These are phyloP conservation scores for Sphaerobolus stellatus DNA, from an alignment of 1,284 basidiomycete genomes.

Conservation along the genomic window DNA sequence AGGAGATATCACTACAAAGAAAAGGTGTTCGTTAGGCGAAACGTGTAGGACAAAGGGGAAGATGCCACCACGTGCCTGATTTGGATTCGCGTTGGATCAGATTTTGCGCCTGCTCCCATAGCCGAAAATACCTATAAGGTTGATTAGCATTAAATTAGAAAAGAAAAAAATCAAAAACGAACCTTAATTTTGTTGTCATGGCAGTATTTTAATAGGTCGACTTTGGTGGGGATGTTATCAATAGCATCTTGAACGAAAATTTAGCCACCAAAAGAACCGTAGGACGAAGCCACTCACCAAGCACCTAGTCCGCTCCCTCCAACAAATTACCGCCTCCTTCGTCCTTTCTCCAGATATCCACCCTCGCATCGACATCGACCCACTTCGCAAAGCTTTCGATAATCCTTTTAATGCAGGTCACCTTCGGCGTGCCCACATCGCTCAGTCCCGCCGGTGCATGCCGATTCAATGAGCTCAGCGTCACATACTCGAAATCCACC, in stretches of 20 bases:
- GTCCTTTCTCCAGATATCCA: constrained; percentile 83
- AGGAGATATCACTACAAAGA: constrained; percentile 40
- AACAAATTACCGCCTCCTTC: constrained; percentile 67
- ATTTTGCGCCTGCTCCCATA: constrained; percentile 98
- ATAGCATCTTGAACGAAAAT: constrained; percentile 69
- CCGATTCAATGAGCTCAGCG: constrained; percentile 87
- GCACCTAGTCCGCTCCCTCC: constrained; percentile 85
- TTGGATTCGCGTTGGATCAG: constrained; percentile 92
- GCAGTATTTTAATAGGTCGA: constrained; percentile 85
- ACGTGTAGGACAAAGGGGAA: neutral
- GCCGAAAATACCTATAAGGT: constrained; percentile 80
- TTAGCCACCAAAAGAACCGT: constrained; percentile 18
- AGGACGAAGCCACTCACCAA: constrained; percentile 51
- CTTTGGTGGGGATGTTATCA: constrained; percentile 95
- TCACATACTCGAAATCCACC: constrained; percentile 92
- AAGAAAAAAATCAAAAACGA: constrained; percentile 7
- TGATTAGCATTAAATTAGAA: constrained; percentile 7
- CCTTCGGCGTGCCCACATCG: constrained; percentile 95
- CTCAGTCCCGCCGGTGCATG: constrained; percentile 90
- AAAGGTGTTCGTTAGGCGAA: neutral
- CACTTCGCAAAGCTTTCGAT: constrained; percentile 70
- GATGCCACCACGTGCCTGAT: constrained; percentile 56
- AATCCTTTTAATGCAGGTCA: constrained; percentile 75
- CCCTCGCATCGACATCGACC: constrained; percentile 77
- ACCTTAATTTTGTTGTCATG: constrained; percentile 74